Conservation (phyloP, 139 green algal genomes). For the Chlorella sp. region DNA sequence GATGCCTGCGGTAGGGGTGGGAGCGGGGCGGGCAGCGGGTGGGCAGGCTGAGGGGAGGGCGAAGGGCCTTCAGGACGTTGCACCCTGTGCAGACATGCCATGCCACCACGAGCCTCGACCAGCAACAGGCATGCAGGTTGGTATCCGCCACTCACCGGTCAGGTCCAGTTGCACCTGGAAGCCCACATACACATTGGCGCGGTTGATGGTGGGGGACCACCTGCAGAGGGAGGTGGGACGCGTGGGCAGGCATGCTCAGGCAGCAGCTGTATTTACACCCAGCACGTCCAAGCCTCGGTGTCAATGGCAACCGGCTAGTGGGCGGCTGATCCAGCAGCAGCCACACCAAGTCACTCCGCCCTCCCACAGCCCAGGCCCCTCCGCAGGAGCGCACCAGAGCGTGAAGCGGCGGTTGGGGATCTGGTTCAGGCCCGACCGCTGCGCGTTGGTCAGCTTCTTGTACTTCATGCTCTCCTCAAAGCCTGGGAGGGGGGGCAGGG, state of each 20-base stretch:
- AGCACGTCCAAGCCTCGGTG: too few species aligned
- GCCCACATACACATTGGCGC: constrained; percentile 99
- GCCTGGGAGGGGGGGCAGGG: constrained; percentile 34
- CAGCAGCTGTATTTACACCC: too few species aligned
- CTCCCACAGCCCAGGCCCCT: too few species aligned
- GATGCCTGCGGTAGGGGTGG: constrained; percentile 68
- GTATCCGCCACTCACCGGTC: constrained; percentile 72
- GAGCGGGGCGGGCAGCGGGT: background rate
- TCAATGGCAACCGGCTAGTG: too few species aligned
- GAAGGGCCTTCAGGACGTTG: background rate
- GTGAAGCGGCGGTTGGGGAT: constrained; percentile 99
- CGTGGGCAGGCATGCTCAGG: too few species aligned
- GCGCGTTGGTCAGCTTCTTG: constrained; percentile 99
- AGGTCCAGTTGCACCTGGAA: constrained; percentile 99
- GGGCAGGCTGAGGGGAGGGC: background rate
- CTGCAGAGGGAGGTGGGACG: too few species aligned
- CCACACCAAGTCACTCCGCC: too few species aligned
- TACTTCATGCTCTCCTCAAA: constrained; percentile 99
- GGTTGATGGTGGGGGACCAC: constrained; percentile 99
- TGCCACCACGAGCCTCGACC: background rate
- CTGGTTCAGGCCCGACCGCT: constrained; percentile 97
- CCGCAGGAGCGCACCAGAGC: constrained; percentile 74
- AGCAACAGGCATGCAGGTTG: too few species aligned
- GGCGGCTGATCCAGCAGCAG: too few species aligned
- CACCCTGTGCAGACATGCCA: background rate